Evolutionary conservation across 257 asterid genomes (phyloP).

Genomic region (Salvia hispanica): DNA sequence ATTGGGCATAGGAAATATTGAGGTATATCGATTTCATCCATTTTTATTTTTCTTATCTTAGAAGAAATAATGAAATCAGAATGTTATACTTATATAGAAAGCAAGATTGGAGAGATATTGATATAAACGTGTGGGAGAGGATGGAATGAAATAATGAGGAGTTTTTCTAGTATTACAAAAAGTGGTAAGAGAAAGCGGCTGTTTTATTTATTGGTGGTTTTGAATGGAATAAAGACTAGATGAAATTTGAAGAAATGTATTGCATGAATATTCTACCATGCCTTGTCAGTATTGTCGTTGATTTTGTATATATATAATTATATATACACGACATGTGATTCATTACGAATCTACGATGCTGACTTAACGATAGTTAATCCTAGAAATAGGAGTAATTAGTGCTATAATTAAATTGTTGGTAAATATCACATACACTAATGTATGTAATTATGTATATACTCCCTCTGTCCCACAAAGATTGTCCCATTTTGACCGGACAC

Average conservation of each 20-base stretch:
- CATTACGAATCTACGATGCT: background rate
- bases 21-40: constrained; percentile 76
- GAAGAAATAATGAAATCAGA: background rate
- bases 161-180: background rate
- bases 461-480: too few species aligned
- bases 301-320: background rate
- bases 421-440: too few species aligned
- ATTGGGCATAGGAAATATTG: constrained; percentile 84
- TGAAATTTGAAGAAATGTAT: constrained; percentile 14
- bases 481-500: too few species aligned
- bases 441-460: too few species aligned
- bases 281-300: background rate
- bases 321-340: background rate
- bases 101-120: background rate
- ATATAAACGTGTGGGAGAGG: constrained; percentile 21
- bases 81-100: too few species aligned
- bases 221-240: constrained; percentile 30
- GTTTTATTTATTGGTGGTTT: constrained; percentile 34
- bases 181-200: constrained; percentile 45
- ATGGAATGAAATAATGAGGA: constrained; percentile 7
- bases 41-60: background rate
- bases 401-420: too few species aligned
- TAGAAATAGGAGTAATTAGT: too few species aligned
- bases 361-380: too few species aligned
- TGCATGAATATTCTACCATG: constrained; percentile 20